A percentile compares a stretch with the other conserved stretches of the same genome.
Evolutionary conservation across 202 grass and related monocot genomes (phyloP).

Genomic region (Dendrocalamus latiflorus): DNA sequence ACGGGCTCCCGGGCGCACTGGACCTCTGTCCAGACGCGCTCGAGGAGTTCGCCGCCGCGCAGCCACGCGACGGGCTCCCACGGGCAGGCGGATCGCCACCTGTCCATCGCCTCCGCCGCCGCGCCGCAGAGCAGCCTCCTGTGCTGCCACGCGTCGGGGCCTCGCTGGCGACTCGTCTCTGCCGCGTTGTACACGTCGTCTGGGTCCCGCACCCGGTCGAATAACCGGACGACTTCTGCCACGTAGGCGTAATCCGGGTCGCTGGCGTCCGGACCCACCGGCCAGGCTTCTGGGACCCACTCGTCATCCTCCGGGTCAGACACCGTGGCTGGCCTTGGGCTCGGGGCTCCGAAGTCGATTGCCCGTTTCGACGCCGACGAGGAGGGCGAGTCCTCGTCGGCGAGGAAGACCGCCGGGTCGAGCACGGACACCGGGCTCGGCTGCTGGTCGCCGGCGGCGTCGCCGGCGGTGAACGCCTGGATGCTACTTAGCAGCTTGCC

Average conservation of each 20-base stretch:
- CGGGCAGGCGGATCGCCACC: slow-evolving; percentile 37
- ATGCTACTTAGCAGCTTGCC: slow-evolving; percentile 79
- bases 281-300: too few relatives aligned
- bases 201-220: slow-evolving; percentile 21
- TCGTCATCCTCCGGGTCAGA: slow-evolving; percentile 52
- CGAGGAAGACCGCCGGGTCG: slow-evolving; percentile 54
- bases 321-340: not conserved
- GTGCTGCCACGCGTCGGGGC: slow-evolving; percentile 38
- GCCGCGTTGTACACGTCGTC: slow-evolving; percentile 33
- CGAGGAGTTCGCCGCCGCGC: slow-evolving; percentile 13
- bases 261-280: not conserved
- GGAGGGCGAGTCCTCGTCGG: slow-evolving; percentile 76
- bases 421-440: slow-evolving; percentile 91
- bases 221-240: slow-evolving; percentile 38
- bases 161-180: slow-evolving; percentile 26
- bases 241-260: slow-evolving; percentile 69
- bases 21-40: slow-evolving; percentile 51
- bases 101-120: slow-evolving; percentile 54
- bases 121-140: slow-evolving; percentile 59
- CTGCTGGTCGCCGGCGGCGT: slow-evolving; percentile 38
- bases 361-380: slow-evolving; percentile 52
- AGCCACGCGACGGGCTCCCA: slow-evolving; percentile 52
- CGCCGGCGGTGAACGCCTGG: slow-evolving; percentile 59
- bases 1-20: slow-evolving; percentile 33
- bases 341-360: slow-evolving; percentile 32